Percentiles rank a stretch among this genome's conserved stretches.
These are phyloP conservation scores for Albizia julibrissin DNA, from an alignment of 306 rosid species.

Conservation along the genomic window DNA sequence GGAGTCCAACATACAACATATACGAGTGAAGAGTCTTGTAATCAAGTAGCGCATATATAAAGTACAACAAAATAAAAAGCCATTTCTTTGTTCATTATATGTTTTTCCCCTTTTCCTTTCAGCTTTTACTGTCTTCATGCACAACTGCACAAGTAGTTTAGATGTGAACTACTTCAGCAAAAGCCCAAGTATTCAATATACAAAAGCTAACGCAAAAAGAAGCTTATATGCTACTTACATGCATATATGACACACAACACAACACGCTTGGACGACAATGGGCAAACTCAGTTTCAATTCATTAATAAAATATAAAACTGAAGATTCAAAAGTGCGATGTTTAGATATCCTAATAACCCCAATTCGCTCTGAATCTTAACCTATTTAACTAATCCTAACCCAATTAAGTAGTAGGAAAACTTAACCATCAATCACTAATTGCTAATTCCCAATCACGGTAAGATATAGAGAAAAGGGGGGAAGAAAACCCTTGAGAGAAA, in stretches of 20 bases:
- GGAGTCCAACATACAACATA: not conserved
- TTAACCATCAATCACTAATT: not conserved
- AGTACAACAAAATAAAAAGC: slow-evolving; percentile 8
- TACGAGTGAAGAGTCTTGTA: not conserved
- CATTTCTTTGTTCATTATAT: not conserved
- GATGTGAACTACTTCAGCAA: not conserved
- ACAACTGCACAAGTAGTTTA: not conserved
- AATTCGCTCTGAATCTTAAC: not conserved
- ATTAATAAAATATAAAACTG: not conserved
- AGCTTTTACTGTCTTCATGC: not conserved
- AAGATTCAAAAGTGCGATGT: not conserved
- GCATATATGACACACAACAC: not conserved
- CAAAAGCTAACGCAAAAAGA: slow-evolving; percentile 16
- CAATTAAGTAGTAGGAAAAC: not conserved
- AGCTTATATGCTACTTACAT: not conserved
- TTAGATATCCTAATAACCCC: not conserved
- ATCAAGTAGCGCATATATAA: not conserved
- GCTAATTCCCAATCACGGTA: not conserved
- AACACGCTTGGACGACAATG: not conserved
- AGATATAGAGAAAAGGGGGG: not conserved
- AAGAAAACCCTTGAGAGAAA: not conserved
- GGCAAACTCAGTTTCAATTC: not conserved
- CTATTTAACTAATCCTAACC: not conserved
- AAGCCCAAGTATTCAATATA: not conserved
- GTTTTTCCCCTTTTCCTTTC: not conserved